Conservation (phyloP, 768 basidiomycete genomes). For the Mycena belliarum region DNA sequence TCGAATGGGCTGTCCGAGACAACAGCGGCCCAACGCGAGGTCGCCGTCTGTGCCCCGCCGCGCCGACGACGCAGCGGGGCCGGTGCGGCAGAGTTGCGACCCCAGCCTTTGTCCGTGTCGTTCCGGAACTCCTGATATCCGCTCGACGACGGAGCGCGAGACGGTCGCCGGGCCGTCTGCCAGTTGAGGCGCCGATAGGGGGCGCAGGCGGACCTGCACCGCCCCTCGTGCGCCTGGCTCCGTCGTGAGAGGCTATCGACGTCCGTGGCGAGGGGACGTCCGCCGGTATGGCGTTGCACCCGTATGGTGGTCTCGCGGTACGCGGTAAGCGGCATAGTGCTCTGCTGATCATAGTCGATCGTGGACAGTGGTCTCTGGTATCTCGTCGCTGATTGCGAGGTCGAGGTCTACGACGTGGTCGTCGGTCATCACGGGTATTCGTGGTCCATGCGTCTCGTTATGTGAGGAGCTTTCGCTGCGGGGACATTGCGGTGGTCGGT, state of each 20-base stretch:
- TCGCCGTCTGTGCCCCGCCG: conserved; percentile 6
- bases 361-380: no score
- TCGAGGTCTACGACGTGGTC: neutral
- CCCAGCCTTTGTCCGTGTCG: conserved; percentile 6
- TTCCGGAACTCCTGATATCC: conserved; percentile 4
- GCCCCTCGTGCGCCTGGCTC: neutral
- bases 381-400: neutral
- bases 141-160: conserved; percentile 1
- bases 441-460: neutral
- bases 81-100: conserved; percentile 1
- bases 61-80: neutral
- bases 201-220: neutral
- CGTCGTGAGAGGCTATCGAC: conserved; percentile 4
- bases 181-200: conserved; percentile 3
- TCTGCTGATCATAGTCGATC: neutral
- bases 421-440: neutral
- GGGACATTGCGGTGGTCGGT: no score
- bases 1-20: neutral
- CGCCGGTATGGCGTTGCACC: neutral
- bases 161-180: neutral
- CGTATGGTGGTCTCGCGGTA: neutral
- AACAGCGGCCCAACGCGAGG: conserved; percentile 5
- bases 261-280: conserved; percentile 1
- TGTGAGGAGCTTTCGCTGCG: no score
- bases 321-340: no score